Base-by-base conservation (phyloP, 2,329 filamentous ascomycete species). In the Lachnellula arida region DNA sequence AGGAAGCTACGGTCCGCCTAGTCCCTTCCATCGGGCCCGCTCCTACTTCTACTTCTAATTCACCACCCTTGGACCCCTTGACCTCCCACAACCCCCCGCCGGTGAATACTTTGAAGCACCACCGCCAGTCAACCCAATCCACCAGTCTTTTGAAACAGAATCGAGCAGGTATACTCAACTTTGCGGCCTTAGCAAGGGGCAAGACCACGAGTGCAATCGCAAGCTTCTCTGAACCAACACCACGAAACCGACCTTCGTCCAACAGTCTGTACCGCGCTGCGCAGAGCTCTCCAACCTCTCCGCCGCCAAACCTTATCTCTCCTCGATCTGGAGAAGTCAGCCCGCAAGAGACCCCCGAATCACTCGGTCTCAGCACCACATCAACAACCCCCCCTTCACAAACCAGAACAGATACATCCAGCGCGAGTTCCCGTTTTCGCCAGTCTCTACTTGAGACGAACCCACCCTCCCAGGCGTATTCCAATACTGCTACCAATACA, bases 391-490 rank as follows among this genome's bases (percentile, higher is more conserved):
- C 49, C 2, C 46, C 40, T 28, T 54, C 53, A 19, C 54, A 60
- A 23, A 34, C 56, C 3, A 56, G 56, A 49, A 43, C 47, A 22
- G 55, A 62, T n/a, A 59, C 57, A 5, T 14, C 37, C n/a, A 44
- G 50, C 44, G 37, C 52, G 11, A 9, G 50, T 37, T 54, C 43
- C 46, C 52, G 54, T 46, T 14, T 12, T 12, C 44, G 44, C 44
- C 63, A 62, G 39, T 62, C 62, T 22, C 55, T 69, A 23, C 60
- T 67, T 14, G 65, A 68, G 57, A 68, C 65, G 7, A 57, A 77
- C 57, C 73, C 74, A 17, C 76, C 76, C 39, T 79, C 78, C 34
- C 73, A 75, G 62, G 76, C 78, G 17, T 84, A 84, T 67, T 73
- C 73, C 55, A 74, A 81, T 65, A 81, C 81, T 52, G 75, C 84